phyloP scores from a whole-genome alignment of 2,329 filamentous ascomycete genomes.

The Westerdykella sp. region DNA sequence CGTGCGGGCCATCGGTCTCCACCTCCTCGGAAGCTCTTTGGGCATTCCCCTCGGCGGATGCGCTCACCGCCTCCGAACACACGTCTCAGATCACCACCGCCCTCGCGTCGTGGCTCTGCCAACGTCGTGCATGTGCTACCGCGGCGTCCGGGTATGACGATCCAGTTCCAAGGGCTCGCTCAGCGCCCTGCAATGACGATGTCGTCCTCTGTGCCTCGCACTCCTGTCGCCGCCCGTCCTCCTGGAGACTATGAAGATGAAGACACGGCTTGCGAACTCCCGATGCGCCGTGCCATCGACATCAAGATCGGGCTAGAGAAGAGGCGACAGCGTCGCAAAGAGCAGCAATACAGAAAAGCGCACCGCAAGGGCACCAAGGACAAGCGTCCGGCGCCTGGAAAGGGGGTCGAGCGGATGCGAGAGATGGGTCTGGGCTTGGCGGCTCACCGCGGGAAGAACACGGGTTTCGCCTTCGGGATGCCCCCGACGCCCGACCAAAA shows the following conservation, averaged over 20 bases:
- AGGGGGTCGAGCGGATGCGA: slow-evolving; percentile 88
- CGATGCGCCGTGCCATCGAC: slow-evolving; percentile 88
- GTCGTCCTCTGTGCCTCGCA: slow-evolving; percentile 81
- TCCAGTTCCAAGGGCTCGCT: slow-evolving; percentile 49
- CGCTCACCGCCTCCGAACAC: slow-evolving; percentile 38
- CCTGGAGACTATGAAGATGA: slow-evolving; percentile 38
- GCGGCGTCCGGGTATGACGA: slow-evolving; percentile 36
- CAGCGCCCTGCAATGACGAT: slow-evolving; percentile 63
- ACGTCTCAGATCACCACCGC: slow-evolving; percentile 60
- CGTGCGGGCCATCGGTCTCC: slow-evolving; percentile 34
- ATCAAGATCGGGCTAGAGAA: slow-evolving; percentile 87
- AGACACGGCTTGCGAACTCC: slow-evolving; percentile 44
- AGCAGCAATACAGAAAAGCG: slow-evolving; percentile 86
- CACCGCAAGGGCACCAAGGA: slow-evolving; percentile 74
- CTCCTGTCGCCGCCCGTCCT: slow-evolving; percentile 48
- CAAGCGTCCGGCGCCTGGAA: slow-evolving; percentile 68
- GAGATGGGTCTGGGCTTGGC: slow-evolving; percentile 86
- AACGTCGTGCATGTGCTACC: slow-evolving; percentile 18
- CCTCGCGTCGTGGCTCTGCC: slow-evolving; percentile 45
- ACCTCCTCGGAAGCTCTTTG: slow-evolving; percentile 54
- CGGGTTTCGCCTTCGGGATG: slow-evolving; percentile 22
- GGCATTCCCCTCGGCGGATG: slow-evolving; percentile 63
- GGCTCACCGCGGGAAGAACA: slow-evolving; percentile 56
- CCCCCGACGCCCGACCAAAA: slow-evolving; percentile 23
- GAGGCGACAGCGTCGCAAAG: slow-evolving; percentile 85